Percentiles rank a stretch among this genome's conserved stretches.
Conservation (phyloP, 176 grass and related monocot genomes). For the Phoenix roebelenii region DNA sequence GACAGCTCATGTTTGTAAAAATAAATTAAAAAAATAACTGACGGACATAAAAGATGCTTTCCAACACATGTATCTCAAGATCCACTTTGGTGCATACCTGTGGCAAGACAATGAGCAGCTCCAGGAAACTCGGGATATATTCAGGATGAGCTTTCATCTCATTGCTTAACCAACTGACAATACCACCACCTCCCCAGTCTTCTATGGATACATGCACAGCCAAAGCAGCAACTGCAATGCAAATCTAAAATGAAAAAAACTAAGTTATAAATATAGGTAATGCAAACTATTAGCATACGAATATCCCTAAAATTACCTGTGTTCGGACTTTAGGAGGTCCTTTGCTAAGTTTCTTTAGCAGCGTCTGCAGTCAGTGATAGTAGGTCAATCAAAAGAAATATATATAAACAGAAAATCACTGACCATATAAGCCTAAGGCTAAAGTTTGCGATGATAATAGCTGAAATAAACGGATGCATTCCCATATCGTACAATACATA, state of each 20-base stretch:
- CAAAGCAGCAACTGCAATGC: slow-evolving; percentile 91
- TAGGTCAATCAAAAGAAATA: not conserved
- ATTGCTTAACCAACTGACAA: slow-evolving; percentile 83
- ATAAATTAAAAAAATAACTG: not conserved
- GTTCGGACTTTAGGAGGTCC: slow-evolving; percentile 95
- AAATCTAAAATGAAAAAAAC: slow-evolving; percentile 61
- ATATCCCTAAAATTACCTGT: slow-evolving; percentile 45
- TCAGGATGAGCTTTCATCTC: slow-evolving; percentile 89
- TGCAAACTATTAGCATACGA: slow-evolving; percentile 26
- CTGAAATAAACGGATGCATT: too few relatives aligned
- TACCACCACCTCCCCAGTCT: slow-evolving; percentile 93
- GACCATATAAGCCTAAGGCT: not conserved
- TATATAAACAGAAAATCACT: not conserved
- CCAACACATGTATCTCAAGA: not conserved
- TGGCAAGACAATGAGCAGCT: slow-evolving; percentile 79
- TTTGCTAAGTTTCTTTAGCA: slow-evolving; percentile 81
- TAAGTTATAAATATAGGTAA: slow-evolving; percentile 10
- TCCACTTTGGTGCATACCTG: slow-evolving; percentile 39
- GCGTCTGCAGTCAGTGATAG: slow-evolving; percentile 34
- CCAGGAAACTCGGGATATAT: slow-evolving; percentile 76
- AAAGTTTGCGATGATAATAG: too few relatives aligned
- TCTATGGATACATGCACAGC: slow-evolving; percentile 88
- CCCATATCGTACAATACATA: too few relatives aligned
- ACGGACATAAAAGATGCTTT: slow-evolving; percentile 1
- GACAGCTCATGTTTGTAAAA: too few relatives aligned